Conservation (phyloP, 129 eudicot genomes). For the Heracleum sosnowskyi region DNA sequence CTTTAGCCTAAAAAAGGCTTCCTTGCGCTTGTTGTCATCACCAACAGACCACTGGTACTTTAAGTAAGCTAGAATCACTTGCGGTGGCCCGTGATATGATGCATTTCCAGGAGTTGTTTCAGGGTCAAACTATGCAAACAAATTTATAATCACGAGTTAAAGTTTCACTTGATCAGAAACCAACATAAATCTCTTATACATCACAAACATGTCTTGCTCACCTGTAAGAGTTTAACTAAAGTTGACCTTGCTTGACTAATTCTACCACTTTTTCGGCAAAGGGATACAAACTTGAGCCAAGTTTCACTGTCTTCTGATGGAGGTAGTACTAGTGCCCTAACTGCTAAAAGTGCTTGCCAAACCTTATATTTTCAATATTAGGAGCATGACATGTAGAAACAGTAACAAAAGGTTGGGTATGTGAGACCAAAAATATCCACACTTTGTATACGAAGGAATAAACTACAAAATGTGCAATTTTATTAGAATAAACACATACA, state of each 20-base stretch:
- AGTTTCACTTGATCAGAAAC: neutral
- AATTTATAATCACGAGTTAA: constrained; percentile 6
- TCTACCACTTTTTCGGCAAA: constrained; percentile 92
- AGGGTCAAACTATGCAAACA: constrained; percentile 68
- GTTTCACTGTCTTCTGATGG: constrained; percentile 93
- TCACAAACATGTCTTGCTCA: constrained; percentile 19
- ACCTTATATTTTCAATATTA: constrained; percentile 41
- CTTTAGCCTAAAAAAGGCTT: constrained; percentile 84
- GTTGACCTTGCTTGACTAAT: constrained; percentile 92
- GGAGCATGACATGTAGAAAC: neutral
- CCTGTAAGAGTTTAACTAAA: constrained; percentile 87
- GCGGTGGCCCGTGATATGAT: constrained; percentile 79
- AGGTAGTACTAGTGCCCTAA: constrained; percentile 91
- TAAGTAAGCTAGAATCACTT: constrained; percentile 79
- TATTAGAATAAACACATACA: neutral
- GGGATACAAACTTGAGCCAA: constrained; percentile 91
- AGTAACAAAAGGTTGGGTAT: neutral
- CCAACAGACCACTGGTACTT: constrained; percentile 98
- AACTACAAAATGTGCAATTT: neutral
- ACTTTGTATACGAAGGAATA: neutral
- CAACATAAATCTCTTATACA: neutral
- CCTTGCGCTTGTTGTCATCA: constrained; percentile 87
- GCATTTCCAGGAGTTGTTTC: constrained; percentile 76
- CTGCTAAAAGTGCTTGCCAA: constrained; percentile 95
- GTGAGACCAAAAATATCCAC: neutral